Base-by-base conservation (phyloP, 176 grass and related monocot genomes). In the Eremochloa ophiuroides region DNA sequence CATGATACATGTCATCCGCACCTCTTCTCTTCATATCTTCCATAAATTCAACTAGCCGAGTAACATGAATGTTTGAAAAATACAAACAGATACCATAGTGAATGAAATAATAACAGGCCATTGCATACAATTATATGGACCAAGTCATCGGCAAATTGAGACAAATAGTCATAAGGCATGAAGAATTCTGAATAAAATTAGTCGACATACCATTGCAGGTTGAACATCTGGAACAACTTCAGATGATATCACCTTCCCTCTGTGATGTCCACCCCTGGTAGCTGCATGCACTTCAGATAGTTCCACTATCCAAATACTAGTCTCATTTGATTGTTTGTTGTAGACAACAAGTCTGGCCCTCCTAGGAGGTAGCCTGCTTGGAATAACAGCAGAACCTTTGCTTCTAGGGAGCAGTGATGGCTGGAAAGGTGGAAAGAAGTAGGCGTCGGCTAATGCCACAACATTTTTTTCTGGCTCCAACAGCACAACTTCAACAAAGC, bases 391-490 rank as follows among this genome's bases (percentile, higher is more conserved):
- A 80, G 76, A 90, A 53, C 93, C 93, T 96, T 99, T 99, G 46
- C 77, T 92, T 83, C 97, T 91, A 11, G 93, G 97, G 25, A 99
- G 88, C 43, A 99, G 77, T 58, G 97, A 96, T 82, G 97, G 97
- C 89, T 96, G 97, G 69, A 99, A 99, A 35, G 97, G 97, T 50
- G 97, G 97, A 70, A 99, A 99, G 79, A 95, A 99, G 65, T 99
- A 99, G 40, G 97, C 97, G 86, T 99, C 97, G 33, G 97, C 97
- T 75, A 99, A 85, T 59, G 97, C 97, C 50, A 99, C 97, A 67
- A 99, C 91, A 82, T 87, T 90, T 80, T 99, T 99, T 77, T 91
- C 93, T 76, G 97, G 97, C 67, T 99, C 97, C 89, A 96, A 84
- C 55, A 99, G 89, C 62, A 99, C 97, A 72, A 41, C 97, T 89